Percentiles rank a stretch among this genome's conserved stretches.
Conservation (phyloP, 768 basidiomycete species). For the Agrocybe praecox region DNA sequence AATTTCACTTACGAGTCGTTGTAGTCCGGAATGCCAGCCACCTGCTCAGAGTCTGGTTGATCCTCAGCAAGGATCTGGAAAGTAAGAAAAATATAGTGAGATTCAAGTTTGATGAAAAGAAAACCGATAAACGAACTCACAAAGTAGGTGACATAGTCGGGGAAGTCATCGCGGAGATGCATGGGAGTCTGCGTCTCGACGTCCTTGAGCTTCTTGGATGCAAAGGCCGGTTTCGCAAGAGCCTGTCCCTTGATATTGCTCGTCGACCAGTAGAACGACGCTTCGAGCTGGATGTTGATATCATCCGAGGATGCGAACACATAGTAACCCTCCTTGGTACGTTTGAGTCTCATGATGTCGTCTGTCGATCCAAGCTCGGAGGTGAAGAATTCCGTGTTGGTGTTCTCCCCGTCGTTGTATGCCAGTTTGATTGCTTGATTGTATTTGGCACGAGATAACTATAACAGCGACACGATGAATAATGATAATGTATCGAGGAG, state of each 20-base stretch:
- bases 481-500: neutral
- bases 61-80: neutral
- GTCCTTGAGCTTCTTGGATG: neutral
- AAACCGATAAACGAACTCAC: neutral
- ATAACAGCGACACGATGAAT: too few relatives aligned
- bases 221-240: neutral
- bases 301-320: neutral
- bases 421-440: neutral
- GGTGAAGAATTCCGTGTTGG: neutral
- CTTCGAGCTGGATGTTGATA: neutral
- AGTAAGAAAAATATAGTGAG: too few relatives aligned
- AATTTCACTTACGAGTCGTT: neutral
- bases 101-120: too few relatives aligned
- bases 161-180: neutral
- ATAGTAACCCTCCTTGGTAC: neutral
- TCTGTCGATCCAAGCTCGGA: neutral
- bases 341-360: neutral
- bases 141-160: conserved; percentile 1
- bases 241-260: neutral
- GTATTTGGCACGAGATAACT: neutral
- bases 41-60: neutral
- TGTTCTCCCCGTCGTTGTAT: neutral
- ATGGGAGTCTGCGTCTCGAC: neutral
- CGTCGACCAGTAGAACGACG: neutral
- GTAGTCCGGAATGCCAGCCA: neutral